phyloP scores from a whole-genome alignment of 2,329 filamentous ascomycete species.

The Pleomassaria siparia region DNA sequence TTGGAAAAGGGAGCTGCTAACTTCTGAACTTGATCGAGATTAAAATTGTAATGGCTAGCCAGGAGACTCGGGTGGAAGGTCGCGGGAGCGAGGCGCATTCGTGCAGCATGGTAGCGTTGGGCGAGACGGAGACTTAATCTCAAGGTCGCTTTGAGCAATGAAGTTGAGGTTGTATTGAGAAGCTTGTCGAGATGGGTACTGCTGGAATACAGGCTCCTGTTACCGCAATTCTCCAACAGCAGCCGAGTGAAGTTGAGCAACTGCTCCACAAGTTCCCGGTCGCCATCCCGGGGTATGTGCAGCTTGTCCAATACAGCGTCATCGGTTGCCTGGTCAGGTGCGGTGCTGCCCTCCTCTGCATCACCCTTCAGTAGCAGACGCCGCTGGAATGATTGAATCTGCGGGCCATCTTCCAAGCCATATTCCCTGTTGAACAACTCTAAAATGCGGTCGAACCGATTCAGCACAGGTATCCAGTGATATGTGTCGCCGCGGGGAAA shows the following conservation, averaged over 20 bases:
- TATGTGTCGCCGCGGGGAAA: constrained; percentile 95
- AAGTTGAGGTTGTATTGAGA: constrained; percentile 81
- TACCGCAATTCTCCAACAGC: constrained; percentile 91
- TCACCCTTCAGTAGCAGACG: constrained; percentile 64
- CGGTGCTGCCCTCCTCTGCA: constrained; percentile 45
- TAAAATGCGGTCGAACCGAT: constrained; percentile 88
- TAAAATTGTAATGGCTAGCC: constrained; percentile 77
- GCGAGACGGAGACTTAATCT: constrained; percentile 83
- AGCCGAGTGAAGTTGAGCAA: constrained; percentile 84
- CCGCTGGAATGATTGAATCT: constrained; percentile 72
- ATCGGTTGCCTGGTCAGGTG: constrained; percentile 43
- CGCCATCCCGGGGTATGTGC: constrained; percentile 73
- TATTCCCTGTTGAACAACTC: constrained; percentile 81
- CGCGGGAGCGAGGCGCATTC: constrained; percentile 69
- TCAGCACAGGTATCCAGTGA: constrained; percentile 94
- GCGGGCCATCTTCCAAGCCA: constrained; percentile 75
- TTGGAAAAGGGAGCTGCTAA: constrained; percentile 82
- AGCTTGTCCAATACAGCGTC: constrained; percentile 53
- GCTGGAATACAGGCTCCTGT: constrained; percentile 93
- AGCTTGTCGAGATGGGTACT: constrained; percentile 87
- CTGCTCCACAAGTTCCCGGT: constrained; percentile 75
- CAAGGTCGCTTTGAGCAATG: constrained; percentile 75
- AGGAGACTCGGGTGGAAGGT: constrained; percentile 73
- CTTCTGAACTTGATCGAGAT: constrained; percentile 77
- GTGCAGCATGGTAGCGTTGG: constrained; percentile 87